Evolutionary conservation across 106 monocot genomes (phyloP).

Genomic region (Posidonia australis): DNA sequence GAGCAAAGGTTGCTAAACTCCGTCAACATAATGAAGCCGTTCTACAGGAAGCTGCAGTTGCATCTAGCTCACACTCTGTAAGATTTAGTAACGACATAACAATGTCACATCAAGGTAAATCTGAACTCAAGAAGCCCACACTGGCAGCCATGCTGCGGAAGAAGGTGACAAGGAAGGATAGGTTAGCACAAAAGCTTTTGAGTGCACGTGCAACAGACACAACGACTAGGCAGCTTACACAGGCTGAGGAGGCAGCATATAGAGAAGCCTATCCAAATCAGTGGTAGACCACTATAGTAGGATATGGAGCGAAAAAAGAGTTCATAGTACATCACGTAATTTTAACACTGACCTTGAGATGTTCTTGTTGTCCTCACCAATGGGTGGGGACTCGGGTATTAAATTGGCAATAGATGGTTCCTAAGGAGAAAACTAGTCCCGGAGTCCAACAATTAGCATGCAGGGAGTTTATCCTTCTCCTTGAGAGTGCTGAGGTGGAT

Average conservation of each 20-base stretch:
- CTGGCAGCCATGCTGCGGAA: constrained; percentile 77
- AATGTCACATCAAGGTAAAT: constrained; percentile 6
- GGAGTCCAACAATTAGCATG: too few species aligned
- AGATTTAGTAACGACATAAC: constrained; percentile 14
- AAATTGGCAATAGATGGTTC: too few species aligned
- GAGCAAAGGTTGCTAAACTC: constrained; percentile 61
- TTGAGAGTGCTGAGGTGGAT: too few species aligned
- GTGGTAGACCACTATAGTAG: constrained; percentile 35
- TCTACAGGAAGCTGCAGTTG: constrained; percentile 63
- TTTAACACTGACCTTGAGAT: too few species aligned
- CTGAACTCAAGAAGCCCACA: constrained; percentile 42
- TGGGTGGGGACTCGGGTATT: too few species aligned
- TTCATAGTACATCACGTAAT: too few species aligned
- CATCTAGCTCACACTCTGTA: constrained; percentile 60
- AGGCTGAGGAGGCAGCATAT: constrained; percentile 50
- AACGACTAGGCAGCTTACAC: constrained; percentile 36
- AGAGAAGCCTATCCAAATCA: constrained; percentile 84
- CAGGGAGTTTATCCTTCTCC: too few species aligned
- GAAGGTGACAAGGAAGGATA: constrained; percentile 74
- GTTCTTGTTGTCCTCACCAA: too few species aligned
- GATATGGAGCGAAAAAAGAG: too few species aligned
- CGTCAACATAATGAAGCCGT: constrained; percentile 83
- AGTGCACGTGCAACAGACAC: constrained; percentile 39
- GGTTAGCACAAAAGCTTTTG: constrained; percentile 65
- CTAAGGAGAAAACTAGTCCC: too few species aligned